A percentile compares a stretch with the other conserved stretches of the same genome.
Evolutionary conservation across 192 early-diverging fungal species (phyloP).

Genomic region (Coemansia sp.): DNA sequence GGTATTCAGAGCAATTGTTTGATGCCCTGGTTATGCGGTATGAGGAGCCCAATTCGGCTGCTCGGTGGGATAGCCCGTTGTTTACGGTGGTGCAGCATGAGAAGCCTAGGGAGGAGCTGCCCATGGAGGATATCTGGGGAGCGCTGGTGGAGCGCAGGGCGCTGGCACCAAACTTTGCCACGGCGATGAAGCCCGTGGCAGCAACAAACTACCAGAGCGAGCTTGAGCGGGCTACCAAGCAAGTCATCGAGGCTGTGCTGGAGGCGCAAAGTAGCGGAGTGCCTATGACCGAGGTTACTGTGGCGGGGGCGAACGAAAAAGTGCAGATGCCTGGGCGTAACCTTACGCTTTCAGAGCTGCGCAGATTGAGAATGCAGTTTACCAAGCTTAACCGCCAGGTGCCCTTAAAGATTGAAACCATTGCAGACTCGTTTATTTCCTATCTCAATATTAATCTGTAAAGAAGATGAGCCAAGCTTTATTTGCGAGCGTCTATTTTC

Average conservation of each 20-base stretch:
- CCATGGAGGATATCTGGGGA: conserved; percentile 70
- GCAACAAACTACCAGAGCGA: conserved; percentile 92
- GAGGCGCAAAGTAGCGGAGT: conserved; percentile 71
- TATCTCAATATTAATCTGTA: conserved; percentile 86
- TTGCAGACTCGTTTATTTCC: conserved; percentile 84
- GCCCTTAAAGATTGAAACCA: conserved; percentile 64
- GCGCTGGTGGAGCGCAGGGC: conserved; percentile 69
- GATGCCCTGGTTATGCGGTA: conserved; percentile 82
- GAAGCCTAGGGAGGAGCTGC: conserved; percentile 39
- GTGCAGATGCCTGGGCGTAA: conserved; percentile 64
- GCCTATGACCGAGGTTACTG: conserved; percentile 54
- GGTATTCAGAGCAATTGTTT: conserved; percentile 53
- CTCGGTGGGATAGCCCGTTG: conserved; percentile 96
- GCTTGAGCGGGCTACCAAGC: conserved; percentile 77
- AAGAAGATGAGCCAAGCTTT: no score
- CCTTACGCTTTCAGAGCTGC: conserved; percentile 76
- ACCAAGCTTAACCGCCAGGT: conserved; percentile 84
- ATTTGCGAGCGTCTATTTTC: no score
- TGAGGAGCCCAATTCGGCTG: conserved; percentile 89
- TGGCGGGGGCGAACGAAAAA: conserved; percentile 50
- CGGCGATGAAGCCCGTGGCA: conserved; percentile 82
- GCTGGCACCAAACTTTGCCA: conserved; percentile 80
- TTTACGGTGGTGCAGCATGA: conserved; percentile 83
- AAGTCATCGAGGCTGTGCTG: conserved; percentile 72
- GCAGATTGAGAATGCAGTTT: conserved; percentile 78